A percentile compares a stretch with the other conserved stretches of the same genome.
These are phyloP conservation scores for Candida pseudoviswanathii DNA, from an alignment of 1,139 yeast genomes.

Conservation along the genomic window DNA sequence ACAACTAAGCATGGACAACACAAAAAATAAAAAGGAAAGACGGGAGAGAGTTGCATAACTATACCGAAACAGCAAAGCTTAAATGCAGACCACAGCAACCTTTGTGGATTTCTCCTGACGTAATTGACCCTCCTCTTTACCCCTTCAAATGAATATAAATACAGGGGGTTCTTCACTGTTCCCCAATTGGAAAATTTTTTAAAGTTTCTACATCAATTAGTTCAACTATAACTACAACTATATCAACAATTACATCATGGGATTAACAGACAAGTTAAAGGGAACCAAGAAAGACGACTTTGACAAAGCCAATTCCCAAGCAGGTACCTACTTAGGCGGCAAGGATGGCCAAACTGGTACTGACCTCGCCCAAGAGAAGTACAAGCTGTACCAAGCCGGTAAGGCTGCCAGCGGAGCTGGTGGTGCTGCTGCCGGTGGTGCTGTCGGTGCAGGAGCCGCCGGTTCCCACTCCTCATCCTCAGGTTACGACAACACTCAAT, in stretches of 20 bases:
- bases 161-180: background rate
- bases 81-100: background rate
- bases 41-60: background rate
- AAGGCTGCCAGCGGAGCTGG: constrained; percentile 3
- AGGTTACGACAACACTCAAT: background rate
- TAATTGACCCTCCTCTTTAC: background rate
- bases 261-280: constrained; percentile 16
- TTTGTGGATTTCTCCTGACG: background rate
- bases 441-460: background rate
- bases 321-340: constrained; percentile 15
- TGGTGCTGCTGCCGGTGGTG: constrained; percentile 1
- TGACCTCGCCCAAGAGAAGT: constrained; percentile 15
- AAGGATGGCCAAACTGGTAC: constrained; percentile 17
- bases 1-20: background rate
- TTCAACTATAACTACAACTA: background rate
- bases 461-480: constrained; percentile 8
- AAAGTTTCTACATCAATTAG: background rate
- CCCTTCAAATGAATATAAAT: background rate
- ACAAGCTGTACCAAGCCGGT: constrained; percentile 9
- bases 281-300: constrained; percentile 14
- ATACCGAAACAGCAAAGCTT: background rate
- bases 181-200: background rate
- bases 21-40: background rate
- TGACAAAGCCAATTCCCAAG: constrained; percentile 13
- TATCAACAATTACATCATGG: constrained; percentile 5